Conservation (phyloP, 805 yeast species). For the Metschnikowia gruessii region DNA sequence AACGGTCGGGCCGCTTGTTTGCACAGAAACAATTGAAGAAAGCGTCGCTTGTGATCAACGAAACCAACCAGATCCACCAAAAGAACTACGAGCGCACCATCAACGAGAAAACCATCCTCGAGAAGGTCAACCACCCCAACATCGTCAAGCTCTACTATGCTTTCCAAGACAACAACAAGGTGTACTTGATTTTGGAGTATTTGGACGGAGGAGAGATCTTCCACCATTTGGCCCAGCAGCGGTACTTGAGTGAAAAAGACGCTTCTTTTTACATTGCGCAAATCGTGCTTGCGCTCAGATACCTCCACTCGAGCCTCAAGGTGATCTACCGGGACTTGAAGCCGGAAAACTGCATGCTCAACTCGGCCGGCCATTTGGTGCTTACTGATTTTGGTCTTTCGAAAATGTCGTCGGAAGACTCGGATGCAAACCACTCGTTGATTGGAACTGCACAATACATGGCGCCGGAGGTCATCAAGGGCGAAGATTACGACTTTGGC, state of each 20-base stretch:
- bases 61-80: slow-evolving; percentile 22
- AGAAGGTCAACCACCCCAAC: slow-evolving; percentile 67
- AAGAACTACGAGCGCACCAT: slow-evolving; percentile 66
- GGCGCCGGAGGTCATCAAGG: slow-evolving; percentile 86
- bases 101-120: slow-evolving; percentile 72
- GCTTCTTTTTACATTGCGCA: slow-evolving; percentile 21
- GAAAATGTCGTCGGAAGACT: slow-evolving; percentile 35
- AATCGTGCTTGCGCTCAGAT: slow-evolving; percentile 20
- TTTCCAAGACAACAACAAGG: slow-evolving; percentile 72
- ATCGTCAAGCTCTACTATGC: slow-evolving; percentile 82
- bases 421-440: slow-evolving; percentile 47
- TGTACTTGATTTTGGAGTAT: slow-evolving; percentile 74
- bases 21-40: slow-evolving; percentile 87
- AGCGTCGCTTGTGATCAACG: slow-evolving; percentile 66
- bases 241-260: slow-evolving; percentile 20
- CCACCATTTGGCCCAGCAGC: slow-evolving; percentile 51
- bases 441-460: slow-evolving; percentile 81
- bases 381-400: slow-evolving; percentile 46
- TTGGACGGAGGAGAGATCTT: slow-evolving; percentile 88
- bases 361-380: slow-evolving; percentile 39
- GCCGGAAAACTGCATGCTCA: slow-evolving; percentile 47
- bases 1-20: slow-evolving; percentile 56
- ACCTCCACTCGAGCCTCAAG: slow-evolving; percentile 27
- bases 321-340: slow-evolving; percentile 44
- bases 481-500: slow-evolving; percentile 69